A percentile compares a stretch with the other conserved stretches of the same genome.
phyloP scores from a whole-genome alignment of 192 early-diverging fungal species.

The Paraglomus brasilianum region DNA sequence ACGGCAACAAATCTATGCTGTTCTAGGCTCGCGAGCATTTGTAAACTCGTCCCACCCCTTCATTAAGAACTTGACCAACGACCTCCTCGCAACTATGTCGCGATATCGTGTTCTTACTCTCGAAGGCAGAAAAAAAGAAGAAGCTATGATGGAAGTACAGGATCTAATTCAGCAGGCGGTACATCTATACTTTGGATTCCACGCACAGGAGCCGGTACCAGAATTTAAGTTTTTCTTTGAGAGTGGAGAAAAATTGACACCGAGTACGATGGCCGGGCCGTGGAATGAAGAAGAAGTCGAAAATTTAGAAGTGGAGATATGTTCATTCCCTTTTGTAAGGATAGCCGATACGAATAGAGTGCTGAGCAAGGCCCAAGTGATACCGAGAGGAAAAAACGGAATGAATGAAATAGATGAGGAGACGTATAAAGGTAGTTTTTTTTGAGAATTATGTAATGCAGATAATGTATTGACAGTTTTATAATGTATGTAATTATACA shows the following conservation, averaged over 20 bases:
- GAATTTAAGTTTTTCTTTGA: slow-evolving; percentile 17
- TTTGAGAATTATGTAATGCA: no score
- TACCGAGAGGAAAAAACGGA: neutral
- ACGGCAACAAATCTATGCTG: slow-evolving; percentile 7
- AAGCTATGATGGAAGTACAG: neutral
- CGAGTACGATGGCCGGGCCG: slow-evolving; percentile 16
- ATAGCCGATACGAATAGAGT: neutral
- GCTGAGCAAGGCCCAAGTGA: slow-evolving; percentile 5
- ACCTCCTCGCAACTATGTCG: neutral
- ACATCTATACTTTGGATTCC: slow-evolving; percentile 26
- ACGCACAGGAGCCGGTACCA: slow-evolving; percentile 30
- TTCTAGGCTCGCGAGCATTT: neutral
- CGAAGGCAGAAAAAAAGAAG: slow-evolving; percentile 7
- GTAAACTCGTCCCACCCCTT: neutral
- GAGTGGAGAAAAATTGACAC: neutral
- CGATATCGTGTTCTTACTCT: neutral
- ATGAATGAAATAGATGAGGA: no score
- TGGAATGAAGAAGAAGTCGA: slow-evolving; percentile 8
- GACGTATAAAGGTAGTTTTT: no score
- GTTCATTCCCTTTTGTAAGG: slow-evolving; percentile 4
- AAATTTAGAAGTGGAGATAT: slow-evolving; percentile 1
- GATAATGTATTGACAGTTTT: no score
- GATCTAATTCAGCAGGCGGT: neutral
- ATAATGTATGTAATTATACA: no score
- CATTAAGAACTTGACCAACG: neutral